Base-by-base conservation (phyloP, 805 yeast species). In the Metschnikowia borealis region DNA sequence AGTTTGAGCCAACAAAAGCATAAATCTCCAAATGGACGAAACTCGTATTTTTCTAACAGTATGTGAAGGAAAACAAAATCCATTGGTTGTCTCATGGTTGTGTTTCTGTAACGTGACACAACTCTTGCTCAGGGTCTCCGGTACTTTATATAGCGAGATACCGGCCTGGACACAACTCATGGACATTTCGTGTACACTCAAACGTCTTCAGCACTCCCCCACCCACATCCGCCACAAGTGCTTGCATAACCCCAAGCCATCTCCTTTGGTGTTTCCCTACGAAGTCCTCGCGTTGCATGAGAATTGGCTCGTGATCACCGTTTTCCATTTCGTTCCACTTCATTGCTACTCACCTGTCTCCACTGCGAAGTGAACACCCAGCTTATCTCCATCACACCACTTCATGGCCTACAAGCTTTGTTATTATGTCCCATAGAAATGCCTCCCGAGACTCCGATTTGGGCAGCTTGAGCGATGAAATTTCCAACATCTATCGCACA, bases 381-480 rank as follows among this genome's bases (percentile, higher is more conserved):
- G 29, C 31, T 20, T 41, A 41, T 14, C 23, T 18, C 35, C 13
- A 31, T 17, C 43, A 26, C 3, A 39, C 21, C 15, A 33, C 8
- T 33, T 42, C 15, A 34, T 42, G 45, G 45, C 45, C 45, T 13
- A 20, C 45, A 15, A 42, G 38, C 45, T 42, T 15, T 32, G 21
- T 32, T 14, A 33, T 34, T n/a, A 42, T 42, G 45, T 33, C 45
- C n/a, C 45, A 32, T 18, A 45, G 31, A 37, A 18, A 18, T 34
- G 47, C 44, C 14, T 47, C 56, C 17, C 48, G 49, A 20, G 46
- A 49, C 45, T 42, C 49, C n/a, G 55, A 54, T 39, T 41, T 54
- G 38, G 46, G 52, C 37, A 55, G 59, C 43, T 51, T 57, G 34
- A 50, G 55, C 33, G 49, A 47, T 34, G 54, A 55, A 34, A 52